Percentiles rank a stretch among this genome's conserved stretches.
These are phyloP conservation scores for Chimonanthus salicifolius DNA, from an alignment of 164 flowering plant genomes.

Conservation along the genomic window DNA sequence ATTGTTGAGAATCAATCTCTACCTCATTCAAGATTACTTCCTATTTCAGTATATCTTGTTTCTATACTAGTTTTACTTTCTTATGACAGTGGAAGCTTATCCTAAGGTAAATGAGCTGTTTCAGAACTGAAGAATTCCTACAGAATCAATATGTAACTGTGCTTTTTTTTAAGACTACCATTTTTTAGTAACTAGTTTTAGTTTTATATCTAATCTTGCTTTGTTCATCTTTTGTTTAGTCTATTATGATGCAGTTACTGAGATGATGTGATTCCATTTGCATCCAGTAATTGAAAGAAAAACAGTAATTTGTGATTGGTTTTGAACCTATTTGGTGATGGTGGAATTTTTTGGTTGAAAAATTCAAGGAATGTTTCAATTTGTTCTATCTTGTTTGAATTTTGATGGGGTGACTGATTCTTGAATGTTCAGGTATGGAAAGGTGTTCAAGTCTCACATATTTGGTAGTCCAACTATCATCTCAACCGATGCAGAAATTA, in stretches of 20 bases:
- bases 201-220: too few species aligned
- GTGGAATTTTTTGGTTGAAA: background rate
- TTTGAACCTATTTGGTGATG: background rate
- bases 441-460: conserved; percentile 92
- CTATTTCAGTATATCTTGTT: background rate
- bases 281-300: too few species aligned
- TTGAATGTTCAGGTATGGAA: conserved; percentile 66
- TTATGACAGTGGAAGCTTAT: too few species aligned
- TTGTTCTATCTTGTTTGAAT: too few species aligned
- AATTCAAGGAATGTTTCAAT: background rate
- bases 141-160: too few species aligned
- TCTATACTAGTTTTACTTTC: background rate
- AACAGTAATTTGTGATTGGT: background rate
- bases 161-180: too few species aligned
- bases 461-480: conserved; percentile 79
- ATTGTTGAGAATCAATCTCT: background rate
- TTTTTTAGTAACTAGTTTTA: too few species aligned
- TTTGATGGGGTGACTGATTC: background rate
- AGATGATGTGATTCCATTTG: too few species aligned
- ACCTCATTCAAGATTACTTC: background rate
- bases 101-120: too few species aligned
- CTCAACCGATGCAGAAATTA: conserved; percentile 90
- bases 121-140: too few species aligned
- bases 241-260: too few species aligned
- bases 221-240: too few species aligned